A percentile compares a stretch with the other conserved stretches of the same genome.
These are phyloP conservation scores for Agaricus blazei DNA, from an alignment of 768 basidiomycete genomes.

Conservation along the genomic window DNA sequence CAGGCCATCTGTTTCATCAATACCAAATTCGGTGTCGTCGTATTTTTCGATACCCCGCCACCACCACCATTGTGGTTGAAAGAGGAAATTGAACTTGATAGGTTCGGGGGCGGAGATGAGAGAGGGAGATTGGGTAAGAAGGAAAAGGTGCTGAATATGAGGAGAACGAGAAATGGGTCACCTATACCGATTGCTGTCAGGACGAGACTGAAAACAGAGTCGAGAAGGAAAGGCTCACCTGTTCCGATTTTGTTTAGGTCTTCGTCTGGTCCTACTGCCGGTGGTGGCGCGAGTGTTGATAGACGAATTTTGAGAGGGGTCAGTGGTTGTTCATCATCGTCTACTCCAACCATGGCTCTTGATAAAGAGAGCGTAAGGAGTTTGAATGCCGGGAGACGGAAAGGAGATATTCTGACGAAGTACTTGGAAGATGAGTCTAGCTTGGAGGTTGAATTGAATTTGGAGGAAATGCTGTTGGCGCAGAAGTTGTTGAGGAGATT, in stretches of 20 bases:
- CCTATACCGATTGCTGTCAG: neutral
- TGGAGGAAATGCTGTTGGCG: conserved; percentile 30
- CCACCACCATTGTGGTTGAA: neutral
- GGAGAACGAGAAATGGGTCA: neutral
- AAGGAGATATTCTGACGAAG: neutral
- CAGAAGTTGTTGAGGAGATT: conserved; percentile 26
- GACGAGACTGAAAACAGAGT: neutral
- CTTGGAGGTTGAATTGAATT: conserved; percentile 22
- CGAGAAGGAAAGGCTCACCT: conserved; percentile 6
- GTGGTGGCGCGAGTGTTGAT: neutral
- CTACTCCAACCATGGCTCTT: neutral
- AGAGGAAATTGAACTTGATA: neutral
- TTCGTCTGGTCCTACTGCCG: neutral
- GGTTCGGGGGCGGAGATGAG: neutral
- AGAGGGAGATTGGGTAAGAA: no score
- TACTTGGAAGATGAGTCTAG: no score
- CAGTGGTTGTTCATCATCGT: neutral
- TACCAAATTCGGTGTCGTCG: no score
- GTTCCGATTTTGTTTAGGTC: conserved; percentile 6
- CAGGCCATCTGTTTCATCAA: neutral
- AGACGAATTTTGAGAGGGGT: neutral
- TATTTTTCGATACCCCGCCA: neutral
- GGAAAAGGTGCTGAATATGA: neutral
- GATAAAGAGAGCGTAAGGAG: neutral
- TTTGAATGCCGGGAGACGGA: neutral